Evolutionary conservation across 495 filamentous ascomycete species (phyloP).

Genomic region (Penicillium daleae): DNA sequence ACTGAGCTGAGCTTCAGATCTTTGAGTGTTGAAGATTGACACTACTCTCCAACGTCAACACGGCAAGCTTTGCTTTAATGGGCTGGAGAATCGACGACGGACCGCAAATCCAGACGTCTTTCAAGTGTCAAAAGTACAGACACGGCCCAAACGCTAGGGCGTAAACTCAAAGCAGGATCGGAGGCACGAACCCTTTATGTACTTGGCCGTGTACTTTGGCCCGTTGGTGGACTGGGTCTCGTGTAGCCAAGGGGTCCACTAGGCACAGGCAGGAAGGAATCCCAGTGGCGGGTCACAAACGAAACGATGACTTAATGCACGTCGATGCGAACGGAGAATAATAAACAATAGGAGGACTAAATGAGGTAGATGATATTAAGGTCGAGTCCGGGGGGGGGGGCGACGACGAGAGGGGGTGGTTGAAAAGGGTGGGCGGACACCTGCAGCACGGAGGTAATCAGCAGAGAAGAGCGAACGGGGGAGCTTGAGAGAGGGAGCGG

Average conservation of each 20-base stretch:
- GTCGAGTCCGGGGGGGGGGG: not conserved
- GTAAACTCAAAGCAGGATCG: conserved; percentile 10
- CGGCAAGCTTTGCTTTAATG: conserved; percentile 13
- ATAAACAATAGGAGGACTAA: not conserved
- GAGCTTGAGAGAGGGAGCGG: too few relatives aligned
- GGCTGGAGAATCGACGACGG: not conserved
- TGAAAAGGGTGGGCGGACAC: not conserved
- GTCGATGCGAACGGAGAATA: not conserved
- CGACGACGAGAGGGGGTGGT: not conserved
- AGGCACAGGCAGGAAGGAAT: not conserved
- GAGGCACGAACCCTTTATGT: conserved; percentile 7
- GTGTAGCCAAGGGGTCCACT: not conserved
- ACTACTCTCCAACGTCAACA: not conserved
- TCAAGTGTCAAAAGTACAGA: conserved; percentile 6
- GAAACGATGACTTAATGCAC: not conserved
- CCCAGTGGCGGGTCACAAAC: not conserved
- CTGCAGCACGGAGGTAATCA: not conserved
- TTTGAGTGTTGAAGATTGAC: not conserved
- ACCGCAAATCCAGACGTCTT: not conserved
- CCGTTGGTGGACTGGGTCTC: not conserved
- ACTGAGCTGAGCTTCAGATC: not conserved
- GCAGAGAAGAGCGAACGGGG: not conserved
- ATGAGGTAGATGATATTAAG: not conserved
- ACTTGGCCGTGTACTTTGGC: conserved; percentile 1
- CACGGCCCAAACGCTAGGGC: conserved; percentile 10